Conservation (phyloP, 1,284 basidiomycete species). For the Cryptococcus sp. region DNA sequence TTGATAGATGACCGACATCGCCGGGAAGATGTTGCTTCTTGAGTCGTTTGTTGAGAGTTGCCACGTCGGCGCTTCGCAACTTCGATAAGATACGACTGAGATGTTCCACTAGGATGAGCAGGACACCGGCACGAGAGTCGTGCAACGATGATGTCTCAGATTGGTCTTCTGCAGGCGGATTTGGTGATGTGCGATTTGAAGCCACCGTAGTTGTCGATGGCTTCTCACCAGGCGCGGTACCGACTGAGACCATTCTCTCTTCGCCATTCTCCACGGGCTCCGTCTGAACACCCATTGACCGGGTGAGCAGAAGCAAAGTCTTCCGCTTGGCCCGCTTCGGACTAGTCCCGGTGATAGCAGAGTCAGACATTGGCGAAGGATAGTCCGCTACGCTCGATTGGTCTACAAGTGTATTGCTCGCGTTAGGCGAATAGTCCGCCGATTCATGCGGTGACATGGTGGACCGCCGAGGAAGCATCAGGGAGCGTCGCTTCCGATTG, state of each 20-base stretch:
- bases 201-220: neutral
- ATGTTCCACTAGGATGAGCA: slow-evolving; percentile 65
- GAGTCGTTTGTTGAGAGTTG: slow-evolving; percentile 82
- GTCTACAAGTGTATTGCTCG: slow-evolving; percentile 29
- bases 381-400: slow-evolving; percentile 18
- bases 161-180: slow-evolving; percentile 22
- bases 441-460: slow-evolving; percentile 33
- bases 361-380: slow-evolving; percentile 31
- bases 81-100: slow-evolving; percentile 67
- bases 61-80: slow-evolving; percentile 78
- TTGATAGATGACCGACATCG: slow-evolving; percentile 85
- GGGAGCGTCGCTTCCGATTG: slow-evolving; percentile 43
- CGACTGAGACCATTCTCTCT: neutral
- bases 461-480: slow-evolving; percentile 29
- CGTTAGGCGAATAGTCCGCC: slow-evolving; percentile 27
- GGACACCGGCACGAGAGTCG: slow-evolving; percentile 20
- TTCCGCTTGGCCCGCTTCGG: slow-evolving; percentile 39
- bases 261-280: slow-evolving; percentile 53
- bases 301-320: slow-evolving; percentile 63
- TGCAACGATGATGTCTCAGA: slow-evolving; percentile 43
- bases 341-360: slow-evolving; percentile 18
- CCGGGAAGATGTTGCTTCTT: slow-evolving; percentile 84
- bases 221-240: neutral
- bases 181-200: slow-evolving; percentile 23
- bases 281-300: slow-evolving; percentile 73